Evolutionary conservation across 768 basidiomycete species (phyloP).

Genomic region (Pisolithus marmoratus): DNA sequence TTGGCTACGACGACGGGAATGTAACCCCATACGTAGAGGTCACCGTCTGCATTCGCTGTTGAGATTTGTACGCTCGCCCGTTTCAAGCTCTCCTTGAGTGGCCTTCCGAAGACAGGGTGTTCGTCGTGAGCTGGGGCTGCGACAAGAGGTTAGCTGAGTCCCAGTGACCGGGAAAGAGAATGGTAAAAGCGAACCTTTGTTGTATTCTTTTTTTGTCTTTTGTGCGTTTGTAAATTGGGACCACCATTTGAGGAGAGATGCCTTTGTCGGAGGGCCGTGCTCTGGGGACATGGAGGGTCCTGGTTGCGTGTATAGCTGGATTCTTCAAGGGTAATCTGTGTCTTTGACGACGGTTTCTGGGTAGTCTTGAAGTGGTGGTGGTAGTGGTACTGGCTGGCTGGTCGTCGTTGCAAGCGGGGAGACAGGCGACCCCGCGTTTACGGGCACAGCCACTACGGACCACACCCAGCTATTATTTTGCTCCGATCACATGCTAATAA

Average conservation of each 20-base stretch:
- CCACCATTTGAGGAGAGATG: constrained; percentile 79
- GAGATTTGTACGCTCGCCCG: constrained; percentile 93
- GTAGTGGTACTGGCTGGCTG: no score
- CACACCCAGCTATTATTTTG: no score
- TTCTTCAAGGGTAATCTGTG: background rate
- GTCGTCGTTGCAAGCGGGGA: no score
- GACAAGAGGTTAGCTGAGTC: constrained; percentile 2
- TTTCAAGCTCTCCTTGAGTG: constrained; percentile 76
- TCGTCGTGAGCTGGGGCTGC: constrained; percentile 28
- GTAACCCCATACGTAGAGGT: constrained; percentile 87
- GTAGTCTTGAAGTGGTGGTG: no score
- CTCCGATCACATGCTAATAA: no score
- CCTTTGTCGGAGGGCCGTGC: constrained; percentile 40
- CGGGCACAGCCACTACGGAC: no score
- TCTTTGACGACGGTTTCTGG: no score
- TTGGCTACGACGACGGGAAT: constrained; percentile 98
- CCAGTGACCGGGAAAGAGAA: background rate
- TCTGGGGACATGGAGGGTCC: constrained; percentile 24
- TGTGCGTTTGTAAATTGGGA: constrained; percentile 65
- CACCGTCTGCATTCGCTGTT: constrained; percentile 76
- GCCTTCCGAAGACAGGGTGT: constrained; percentile 75
- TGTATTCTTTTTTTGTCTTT: constrained; percentile 50
- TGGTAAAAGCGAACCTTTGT: constrained; percentile 32
- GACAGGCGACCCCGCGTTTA: no score
- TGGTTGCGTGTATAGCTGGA: no score